Percentiles rank a stretch among this genome's conserved stretches.
phyloP scores from a whole-genome alignment of 1,284 basidiomycete genomes.

The Tilletia caries region DNA sequence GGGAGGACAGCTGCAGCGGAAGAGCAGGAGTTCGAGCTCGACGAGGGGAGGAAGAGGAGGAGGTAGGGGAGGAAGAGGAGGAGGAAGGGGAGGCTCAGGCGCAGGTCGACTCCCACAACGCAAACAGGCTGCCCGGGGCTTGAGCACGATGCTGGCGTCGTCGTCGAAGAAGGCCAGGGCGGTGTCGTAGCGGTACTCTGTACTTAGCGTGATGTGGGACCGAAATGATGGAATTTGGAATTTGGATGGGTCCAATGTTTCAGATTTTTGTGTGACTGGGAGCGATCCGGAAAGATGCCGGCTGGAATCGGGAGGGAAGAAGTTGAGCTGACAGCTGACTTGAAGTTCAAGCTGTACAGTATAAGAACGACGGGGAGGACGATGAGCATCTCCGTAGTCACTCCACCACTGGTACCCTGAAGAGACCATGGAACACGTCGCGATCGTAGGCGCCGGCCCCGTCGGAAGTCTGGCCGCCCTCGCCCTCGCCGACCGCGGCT shows the following conservation, averaged over 20 bases:
- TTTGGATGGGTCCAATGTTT: too few relatives aligned
- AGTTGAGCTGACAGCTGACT: not conserved
- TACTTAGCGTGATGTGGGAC: too few relatives aligned
- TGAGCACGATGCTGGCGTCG: slow-evolving; percentile 5
- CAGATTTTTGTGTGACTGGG: too few relatives aligned
- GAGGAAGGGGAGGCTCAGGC: not conserved
- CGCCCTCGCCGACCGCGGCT: slow-evolving; percentile 79
- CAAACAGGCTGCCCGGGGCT: not conserved
- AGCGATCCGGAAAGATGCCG: not conserved
- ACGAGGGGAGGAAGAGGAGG: not conserved
- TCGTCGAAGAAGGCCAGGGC: not conserved
- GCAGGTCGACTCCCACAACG: not conserved
- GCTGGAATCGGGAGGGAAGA: not conserved
- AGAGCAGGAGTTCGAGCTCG: too few relatives aligned
- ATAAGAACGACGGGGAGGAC: not conserved
- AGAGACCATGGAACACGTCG: slow-evolving; percentile 33
- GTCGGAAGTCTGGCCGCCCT: slow-evolving; percentile 90
- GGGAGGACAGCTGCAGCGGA: not conserved
- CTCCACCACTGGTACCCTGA: not conserved
- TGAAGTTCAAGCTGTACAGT: not conserved
- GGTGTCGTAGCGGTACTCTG: not conserved
- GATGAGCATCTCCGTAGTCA: not conserved
- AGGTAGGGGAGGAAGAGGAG: not conserved
- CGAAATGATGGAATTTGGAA: too few relatives aligned
- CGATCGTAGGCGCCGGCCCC: slow-evolving; percentile 77